These are phyloP conservation scores for Aspergillus quadricinctus DNA, from an alignment of 2,329 filamentous ascomycete species.

Conservation along the genomic window DNA sequence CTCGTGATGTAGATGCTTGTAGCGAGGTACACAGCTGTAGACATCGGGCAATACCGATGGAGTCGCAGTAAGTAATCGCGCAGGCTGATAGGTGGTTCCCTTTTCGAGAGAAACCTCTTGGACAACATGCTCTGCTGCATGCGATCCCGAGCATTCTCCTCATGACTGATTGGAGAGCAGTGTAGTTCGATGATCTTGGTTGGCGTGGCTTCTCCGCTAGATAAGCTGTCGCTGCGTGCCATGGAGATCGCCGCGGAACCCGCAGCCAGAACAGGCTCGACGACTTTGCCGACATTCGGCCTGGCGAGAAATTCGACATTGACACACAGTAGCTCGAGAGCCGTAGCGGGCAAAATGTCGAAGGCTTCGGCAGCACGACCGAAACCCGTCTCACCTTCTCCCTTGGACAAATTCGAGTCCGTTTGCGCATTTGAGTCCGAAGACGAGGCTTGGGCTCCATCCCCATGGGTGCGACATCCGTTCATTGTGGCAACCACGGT, in stretches of 20 bases:
- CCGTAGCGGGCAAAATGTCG: slow-evolving; percentile 65
- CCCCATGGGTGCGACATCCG: not conserved
- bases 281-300: slow-evolving; percentile 57
- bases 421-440: not conserved
- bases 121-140: slow-evolving; percentile 81
- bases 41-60: slow-evolving; percentile 89
- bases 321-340: slow-evolving; percentile 73
- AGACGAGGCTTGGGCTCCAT: slow-evolving; percentile 1
- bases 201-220: slow-evolving; percentile 17
- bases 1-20: slow-evolving; percentile 83
- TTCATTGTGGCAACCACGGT: slow-evolving; percentile 21
- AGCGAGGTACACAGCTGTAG: slow-evolving; percentile 86
- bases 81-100: slow-evolving; percentile 75
- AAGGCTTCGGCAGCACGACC: slow-evolving; percentile 47
- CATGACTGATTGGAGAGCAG: slow-evolving; percentile 33
- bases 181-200: slow-evolving; percentile 30
- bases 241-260: slow-evolving; percentile 52
- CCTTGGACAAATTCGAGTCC: not conserved
- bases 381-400: not conserved
- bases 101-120: slow-evolving; percentile 89
- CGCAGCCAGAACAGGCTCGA: slow-evolving; percentile 6
- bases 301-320: slow-evolving; percentile 54
- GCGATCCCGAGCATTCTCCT: slow-evolving; percentile 61
- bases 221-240: slow-evolving; percentile 23
- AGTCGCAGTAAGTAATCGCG: slow-evolving; percentile 81